Evolutionary conservation across 352 stramenopile species (phyloP), one percentile per base, ranked within the genome.

Genomic region (Pythium pyrilobum): DNA sequence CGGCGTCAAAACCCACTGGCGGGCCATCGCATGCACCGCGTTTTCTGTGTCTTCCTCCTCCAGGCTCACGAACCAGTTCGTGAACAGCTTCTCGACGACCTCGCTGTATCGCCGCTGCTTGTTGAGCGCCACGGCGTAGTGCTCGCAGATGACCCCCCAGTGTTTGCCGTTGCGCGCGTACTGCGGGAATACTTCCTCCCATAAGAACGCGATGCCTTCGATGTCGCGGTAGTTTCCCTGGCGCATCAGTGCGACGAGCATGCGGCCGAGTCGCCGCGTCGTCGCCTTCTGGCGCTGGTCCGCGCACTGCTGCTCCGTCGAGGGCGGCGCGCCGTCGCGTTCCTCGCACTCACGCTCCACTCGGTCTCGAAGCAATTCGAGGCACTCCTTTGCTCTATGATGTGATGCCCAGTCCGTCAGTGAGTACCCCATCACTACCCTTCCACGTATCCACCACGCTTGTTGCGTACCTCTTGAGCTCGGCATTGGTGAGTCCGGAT

Each of bases 61-160:
- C 3, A 53, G 34, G 24, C 21, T 47, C 15, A 56, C 38, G 21
- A 55, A 36, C 37, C 51, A 52, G 16, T 52, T 58, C n/a, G 37
- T 55, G 38, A 67, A 59, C 15, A 67, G 38, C 32, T 63, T 62
- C 36, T 71, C 57, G 37, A 71, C 39, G 10, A 67, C 41, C 11
- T 71, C 55, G 24, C 49, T 27, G 39, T 67, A 67, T 20, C 60
- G 59, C 20, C 56, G 20, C 38, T 71, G 63, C 52, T 65, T 59
- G 51, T 59, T 67, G 13, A 71, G 49, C 18, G 63, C 58, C 38
- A 57, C 34, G 1, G 58, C 63, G 21, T 64, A 71, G 47, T 71
- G 44, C 37, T 49, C 50, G 23, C 51, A 71, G 31, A 67, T 43
- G 13, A 71, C 40, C 4, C 39, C 47, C 56, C 52, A 65, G 49